Percentiles rank a stretch among this genome's conserved stretches.
These are phyloP conservation scores for Schizochytrium sp. DNA, from an alignment of 108 stramenopile genomes.

Conservation along the genomic window DNA sequence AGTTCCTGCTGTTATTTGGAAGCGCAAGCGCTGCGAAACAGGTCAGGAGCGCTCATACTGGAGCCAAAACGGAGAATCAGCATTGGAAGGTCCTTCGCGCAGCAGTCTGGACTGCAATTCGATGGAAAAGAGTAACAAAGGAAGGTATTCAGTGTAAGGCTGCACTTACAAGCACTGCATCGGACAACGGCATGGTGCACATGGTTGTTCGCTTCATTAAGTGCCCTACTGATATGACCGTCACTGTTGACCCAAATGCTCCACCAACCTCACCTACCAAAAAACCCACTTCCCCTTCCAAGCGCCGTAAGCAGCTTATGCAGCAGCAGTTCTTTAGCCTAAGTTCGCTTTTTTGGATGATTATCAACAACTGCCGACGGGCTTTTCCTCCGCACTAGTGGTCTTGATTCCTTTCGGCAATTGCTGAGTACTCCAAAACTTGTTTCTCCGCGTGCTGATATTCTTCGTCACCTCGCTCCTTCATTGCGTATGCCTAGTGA, in stretches of 20 bases:
- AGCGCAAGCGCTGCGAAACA: neutral
- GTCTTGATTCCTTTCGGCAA: slow-evolving; percentile 9
- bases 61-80: neutral
- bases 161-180: neutral
- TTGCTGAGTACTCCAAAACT: slow-evolving; percentile 14
- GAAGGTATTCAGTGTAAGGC: slow-evolving; percentile 32
- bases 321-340: slow-evolving; percentile 58
- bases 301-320: slow-evolving; percentile 55
- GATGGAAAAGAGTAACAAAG: neutral
- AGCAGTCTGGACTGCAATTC: slow-evolving; percentile 48
- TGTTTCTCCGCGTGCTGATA: slow-evolving; percentile 13
- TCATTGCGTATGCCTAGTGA: neutral
- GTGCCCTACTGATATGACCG: slow-evolving; percentile 34
- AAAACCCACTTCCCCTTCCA: slow-evolving; percentile 53
- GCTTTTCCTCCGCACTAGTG: neutral
- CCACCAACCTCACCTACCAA: slow-evolving; percentile 49
- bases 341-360: slow-evolving; percentile 20
- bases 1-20: slow-evolving; percentile 24
- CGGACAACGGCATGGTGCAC: slow-evolving; percentile 21
- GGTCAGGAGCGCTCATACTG: neutral
- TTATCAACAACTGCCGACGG: slow-evolving; percentile 57
- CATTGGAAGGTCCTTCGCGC: slow-evolving; percentile 19
- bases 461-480: slow-evolving; percentile 32
- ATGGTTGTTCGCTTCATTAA: slow-evolving; percentile 45
- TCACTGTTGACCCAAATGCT: slow-evolving; percentile 8